These are phyloP conservation scores for Aspergillus sp. DNA, from an alignment of 2,329 filamentous ascomycete genomes.

Conservation along the genomic window DNA sequence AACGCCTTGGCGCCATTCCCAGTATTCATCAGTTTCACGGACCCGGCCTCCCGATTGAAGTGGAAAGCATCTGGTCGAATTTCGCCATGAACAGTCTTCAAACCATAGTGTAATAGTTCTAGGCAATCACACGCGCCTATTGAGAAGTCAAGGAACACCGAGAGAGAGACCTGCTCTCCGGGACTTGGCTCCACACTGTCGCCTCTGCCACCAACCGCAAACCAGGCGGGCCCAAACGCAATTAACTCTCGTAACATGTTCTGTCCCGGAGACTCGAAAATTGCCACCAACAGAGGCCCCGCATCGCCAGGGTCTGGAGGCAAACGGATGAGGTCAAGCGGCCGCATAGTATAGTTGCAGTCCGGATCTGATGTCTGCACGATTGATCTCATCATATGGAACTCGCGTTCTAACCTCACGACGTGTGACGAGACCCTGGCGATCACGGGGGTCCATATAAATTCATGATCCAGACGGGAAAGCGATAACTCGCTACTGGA, in stretches of 20 bases:
- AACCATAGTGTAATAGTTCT: slow-evolving; percentile 86
- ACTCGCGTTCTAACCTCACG: slow-evolving; percentile 81
- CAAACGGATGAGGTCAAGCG: slow-evolving; percentile 75
- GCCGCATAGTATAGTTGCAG: slow-evolving; percentile 74
- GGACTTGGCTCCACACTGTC: slow-evolving; percentile 50
- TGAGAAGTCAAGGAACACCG: slow-evolving; percentile 84
- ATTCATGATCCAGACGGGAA: slow-evolving; percentile 41
- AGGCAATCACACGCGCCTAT: slow-evolving; percentile 83
- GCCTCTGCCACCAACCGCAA: slow-evolving; percentile 54
- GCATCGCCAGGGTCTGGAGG: slow-evolving; percentile 68
- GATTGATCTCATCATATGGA: slow-evolving; percentile 75
- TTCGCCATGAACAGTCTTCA: slow-evolving; percentile 85
- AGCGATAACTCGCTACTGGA: slow-evolving; percentile 45
- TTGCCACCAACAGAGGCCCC: slow-evolving; percentile 70
- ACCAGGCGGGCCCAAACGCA: slow-evolving; percentile 76
- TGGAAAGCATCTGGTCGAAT: slow-evolving; percentile 89
- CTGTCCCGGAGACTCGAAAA: slow-evolving; percentile 75
- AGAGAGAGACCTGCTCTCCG: slow-evolving; percentile 65
- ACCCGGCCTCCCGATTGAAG: slow-evolving; percentile 68
- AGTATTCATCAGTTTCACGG: slow-evolving; percentile 79
- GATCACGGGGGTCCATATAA: slow-evolving; percentile 63
- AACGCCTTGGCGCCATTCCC: slow-evolving; percentile 85
- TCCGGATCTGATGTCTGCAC: slow-evolving; percentile 69
- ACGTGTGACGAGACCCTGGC: slow-evolving; percentile 81
- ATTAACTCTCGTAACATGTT: slow-evolving; percentile 72